phyloP scores from a whole-genome alignment of 179 eudicot species.

The Carnegiea gigantea region DNA sequence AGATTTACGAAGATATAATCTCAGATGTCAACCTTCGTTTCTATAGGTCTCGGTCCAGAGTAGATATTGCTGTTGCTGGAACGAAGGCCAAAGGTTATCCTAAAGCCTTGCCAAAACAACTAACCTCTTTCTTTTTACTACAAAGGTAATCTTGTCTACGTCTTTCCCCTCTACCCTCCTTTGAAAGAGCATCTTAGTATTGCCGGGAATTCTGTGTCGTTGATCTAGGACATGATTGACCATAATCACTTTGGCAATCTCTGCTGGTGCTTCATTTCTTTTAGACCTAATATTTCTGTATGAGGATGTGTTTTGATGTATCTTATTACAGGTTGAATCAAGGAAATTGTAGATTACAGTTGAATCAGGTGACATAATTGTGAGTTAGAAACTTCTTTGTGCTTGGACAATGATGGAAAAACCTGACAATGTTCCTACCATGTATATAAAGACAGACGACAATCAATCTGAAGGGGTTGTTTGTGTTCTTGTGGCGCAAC shows the following conservation, averaged over 20 bases:
- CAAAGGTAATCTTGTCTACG: background rate
- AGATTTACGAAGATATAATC: background rate
- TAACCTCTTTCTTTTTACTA: background rate
- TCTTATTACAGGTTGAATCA: slow-evolving; percentile 19
- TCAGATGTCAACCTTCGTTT: background rate
- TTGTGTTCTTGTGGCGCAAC: background rate
- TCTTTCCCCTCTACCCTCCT: background rate
- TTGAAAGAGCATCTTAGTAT: background rate
- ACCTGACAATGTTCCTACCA: background rate
- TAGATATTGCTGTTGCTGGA: background rate
- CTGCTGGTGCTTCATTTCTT: no score
- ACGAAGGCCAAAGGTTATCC: background rate
- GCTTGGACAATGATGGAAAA: background rate
- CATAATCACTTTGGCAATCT: no score
- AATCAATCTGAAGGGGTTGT: background rate
- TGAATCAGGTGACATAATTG: background rate
- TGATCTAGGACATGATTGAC: no score
- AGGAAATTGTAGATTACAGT: background rate
- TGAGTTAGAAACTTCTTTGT: background rate
- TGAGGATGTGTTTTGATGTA: background rate
- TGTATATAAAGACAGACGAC: background rate
- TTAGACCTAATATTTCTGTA: background rate
- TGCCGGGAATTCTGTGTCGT: background rate
- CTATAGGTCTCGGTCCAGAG: background rate
- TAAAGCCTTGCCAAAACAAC: background rate